Base-by-base conservation (phyloP, 2,329 filamentous ascomycete genomes). In the Calycina marina region DNA sequence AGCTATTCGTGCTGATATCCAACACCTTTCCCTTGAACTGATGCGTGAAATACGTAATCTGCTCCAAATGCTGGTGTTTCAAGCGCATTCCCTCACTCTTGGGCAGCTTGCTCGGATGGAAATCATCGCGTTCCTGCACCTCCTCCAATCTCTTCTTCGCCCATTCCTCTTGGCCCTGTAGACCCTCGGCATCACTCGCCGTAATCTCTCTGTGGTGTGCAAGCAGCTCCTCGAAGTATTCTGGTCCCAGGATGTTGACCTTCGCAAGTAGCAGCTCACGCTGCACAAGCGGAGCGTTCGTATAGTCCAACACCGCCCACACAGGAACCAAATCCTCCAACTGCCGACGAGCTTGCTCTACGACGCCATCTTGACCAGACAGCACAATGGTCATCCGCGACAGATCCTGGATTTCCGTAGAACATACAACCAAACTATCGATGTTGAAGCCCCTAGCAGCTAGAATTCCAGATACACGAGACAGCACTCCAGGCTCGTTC, bases 321-420 rank as follows among this genome's bases (percentile, higher is more conserved):
- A 98, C 90, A 14, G 90, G 90, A 14, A 98, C 90, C 31, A 98
- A 65, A 52, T 98, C 90, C 60, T 98, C 90, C 35, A 98, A 66
- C 62, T 98, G 90, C 42, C 90, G 71, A 42, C 90, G 75, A 35
- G 90, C 90, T 62, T 98, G 90, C 67, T 98, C 90, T 16, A 98
- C 85, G 20, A 96, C 88, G 34, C 88, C 88, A 50, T 96, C 90
- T 60, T 94, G 86, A 10, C 90, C 90, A 35, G 85, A 85, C 32
- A 98, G 69, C 44, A 98, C 90, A 51, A 98, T 96, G 36, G 90
- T 98, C 90, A 98, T 98, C 53, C 90, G 85, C 18, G 84, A 93
- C 32, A 98, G 68, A 52, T 98, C 90, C 49, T 88, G 82, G 15
- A 98, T 86, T 60, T 98, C 90, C 40, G 90, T 98, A 59, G 82